Percentiles rank a stretch among this genome's conserved stretches.
Evolutionary conservation across 2,329 filamentous ascomycete genomes (phyloP).

Genomic region (Canariomyces notabilis): DNA sequence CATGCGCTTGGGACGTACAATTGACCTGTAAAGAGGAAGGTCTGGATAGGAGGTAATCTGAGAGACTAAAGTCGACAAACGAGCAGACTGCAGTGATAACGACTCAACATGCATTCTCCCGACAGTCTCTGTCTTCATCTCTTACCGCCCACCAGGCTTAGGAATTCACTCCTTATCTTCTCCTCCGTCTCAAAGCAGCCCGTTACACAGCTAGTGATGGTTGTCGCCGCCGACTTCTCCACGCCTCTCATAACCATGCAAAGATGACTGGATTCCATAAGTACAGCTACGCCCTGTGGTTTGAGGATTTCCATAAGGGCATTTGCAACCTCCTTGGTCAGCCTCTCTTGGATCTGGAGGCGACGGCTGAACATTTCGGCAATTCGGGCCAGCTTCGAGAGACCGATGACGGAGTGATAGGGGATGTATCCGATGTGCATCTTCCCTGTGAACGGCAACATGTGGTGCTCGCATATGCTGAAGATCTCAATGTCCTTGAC

Average conservation of each 20-base stretch:
- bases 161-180: constrained; percentile 91
- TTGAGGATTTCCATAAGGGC: constrained; percentile 88
- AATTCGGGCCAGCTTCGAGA: constrained; percentile 91
- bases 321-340: constrained; percentile 92
- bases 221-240: constrained; percentile 78
- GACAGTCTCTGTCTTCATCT: constrained; percentile 12
- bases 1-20: too few relatives aligned
- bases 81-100: too few relatives aligned
- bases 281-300: constrained; percentile 89
- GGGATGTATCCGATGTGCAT: constrained; percentile 99
- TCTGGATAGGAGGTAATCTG: too few relatives aligned
- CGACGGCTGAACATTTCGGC: constrained; percentile 94
- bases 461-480: constrained; percentile 90
- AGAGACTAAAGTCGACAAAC: too few relatives aligned
- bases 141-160: constrained; percentile 69
- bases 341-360: constrained; percentile 89
- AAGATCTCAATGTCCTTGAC: constrained; percentile 96
- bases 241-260: constrained; percentile 99
- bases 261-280: constrained; percentile 92
- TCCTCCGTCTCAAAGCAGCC: constrained; percentile 87
- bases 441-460: constrained; percentile 95
- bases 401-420: constrained; percentile 79
- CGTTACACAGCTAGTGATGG: constrained; percentile 91
- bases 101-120: too few relatives aligned
- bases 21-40: too few relatives aligned